Evolutionary conservation across 768 basidiomycete genomes (phyloP), one percentile per base, ranked within the genome.

Genomic region (Collybia sp.): DNA sequence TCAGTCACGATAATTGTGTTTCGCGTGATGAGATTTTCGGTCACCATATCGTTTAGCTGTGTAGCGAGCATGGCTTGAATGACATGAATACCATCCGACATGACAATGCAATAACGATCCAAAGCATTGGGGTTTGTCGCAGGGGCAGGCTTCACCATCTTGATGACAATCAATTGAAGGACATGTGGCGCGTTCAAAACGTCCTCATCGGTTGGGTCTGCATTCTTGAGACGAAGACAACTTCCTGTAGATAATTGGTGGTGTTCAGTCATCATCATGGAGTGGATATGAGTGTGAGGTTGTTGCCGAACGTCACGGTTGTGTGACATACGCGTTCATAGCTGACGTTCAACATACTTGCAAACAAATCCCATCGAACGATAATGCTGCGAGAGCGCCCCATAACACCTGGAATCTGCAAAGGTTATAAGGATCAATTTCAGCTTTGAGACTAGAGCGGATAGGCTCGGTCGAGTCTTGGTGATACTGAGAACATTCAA

Each of bases 61-160:
- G 94, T 97, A 4, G 93, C 90, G 30, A 98, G 73, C 96, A 99
- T 97, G 18, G 88, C 84, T 63, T 97, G 96, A 40, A 88, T 72
- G 62, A 88, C 96, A 53, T 88, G 68, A 15, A 73, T 71, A 34
- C 95, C 93, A 65, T 98, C 95, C 0, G 93, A 95, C 34, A 97
- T 70, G 64, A 97, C 90, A 49, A 95, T 75, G 50, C 92, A 77
- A 64, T 78, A 82, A 47, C 85, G 72, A 58, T 87, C 85, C 38
- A 72, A 52, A 38, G 65, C 20, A 25, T 25, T 25, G 25, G 25
- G 25, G 8, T 25, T 25, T 6, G 43, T 62, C 10, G 55, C 49
- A 16, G 51, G 58, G n/a, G 59, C 53, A 8, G 61, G 59, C 40
- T 63, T 68, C 34, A 96, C 85, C 59, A 83, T 83, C 66, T 92